phyloP scores from a whole-genome alignment of 179 eudicot genomes.

The Beta corolliflora region DNA sequence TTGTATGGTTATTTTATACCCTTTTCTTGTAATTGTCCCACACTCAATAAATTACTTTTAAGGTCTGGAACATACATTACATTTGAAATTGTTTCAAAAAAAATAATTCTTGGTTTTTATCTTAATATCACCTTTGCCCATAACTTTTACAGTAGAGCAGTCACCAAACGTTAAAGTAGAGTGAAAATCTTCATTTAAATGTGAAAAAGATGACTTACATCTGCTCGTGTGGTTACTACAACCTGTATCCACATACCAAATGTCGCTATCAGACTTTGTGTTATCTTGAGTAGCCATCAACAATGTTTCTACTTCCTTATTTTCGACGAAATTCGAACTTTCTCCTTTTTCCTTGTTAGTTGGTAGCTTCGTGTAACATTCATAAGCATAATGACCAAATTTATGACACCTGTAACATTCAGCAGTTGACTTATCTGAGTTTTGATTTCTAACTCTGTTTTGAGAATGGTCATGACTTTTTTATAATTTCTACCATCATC shows the following conservation, averaged over 20 bases:
- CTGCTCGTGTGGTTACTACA: slow-evolving; percentile 36
- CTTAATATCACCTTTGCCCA: slow-evolving; percentile 32
- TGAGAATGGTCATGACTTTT: not conserved
- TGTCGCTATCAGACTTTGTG: not conserved
- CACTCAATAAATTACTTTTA: slow-evolving; percentile 32
- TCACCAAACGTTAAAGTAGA: slow-evolving; percentile 37
- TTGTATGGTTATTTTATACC: slow-evolving; percentile 24
- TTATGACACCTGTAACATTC: slow-evolving; percentile 35
- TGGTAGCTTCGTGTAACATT: slow-evolving; percentile 26
- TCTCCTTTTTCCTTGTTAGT: not conserved
- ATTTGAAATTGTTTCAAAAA: slow-evolving; percentile 29
- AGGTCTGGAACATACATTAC: slow-evolving; percentile 30
- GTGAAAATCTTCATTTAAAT: slow-evolving; percentile 22
- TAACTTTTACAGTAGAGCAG: slow-evolving; percentile 15
- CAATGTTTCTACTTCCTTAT: slow-evolving; percentile 23
- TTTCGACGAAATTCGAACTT: slow-evolving; percentile 15
- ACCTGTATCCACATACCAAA: slow-evolving; percentile 36
- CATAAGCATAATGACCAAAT: slow-evolving; percentile 30
- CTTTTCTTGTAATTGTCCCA: slow-evolving; percentile 33
- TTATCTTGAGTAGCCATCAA: slow-evolving; percentile 22
- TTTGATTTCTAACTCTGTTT: slow-evolving; percentile 12
- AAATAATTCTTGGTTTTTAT: slow-evolving; percentile 26
- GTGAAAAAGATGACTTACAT: slow-evolving; percentile 25
- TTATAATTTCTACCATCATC: too few relatives aligned
- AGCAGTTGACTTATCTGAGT: slow-evolving; percentile 22